Conservation (phyloP, 257 asterid species). For the Nemophila menziesii region DNA sequence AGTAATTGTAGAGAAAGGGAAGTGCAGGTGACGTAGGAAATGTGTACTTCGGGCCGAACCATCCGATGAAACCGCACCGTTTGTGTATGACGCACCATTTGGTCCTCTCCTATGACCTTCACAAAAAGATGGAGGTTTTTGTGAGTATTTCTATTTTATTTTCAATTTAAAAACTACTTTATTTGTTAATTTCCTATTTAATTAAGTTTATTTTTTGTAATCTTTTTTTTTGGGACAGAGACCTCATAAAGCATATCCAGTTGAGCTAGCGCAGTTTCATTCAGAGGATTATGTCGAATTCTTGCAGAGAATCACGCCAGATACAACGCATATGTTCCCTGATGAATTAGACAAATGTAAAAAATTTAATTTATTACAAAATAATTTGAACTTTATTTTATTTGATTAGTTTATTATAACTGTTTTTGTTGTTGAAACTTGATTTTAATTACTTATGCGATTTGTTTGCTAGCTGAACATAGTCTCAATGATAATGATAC, state of each 20-base stretch:
- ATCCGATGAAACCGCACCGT: conserved; percentile 99
- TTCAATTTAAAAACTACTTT: background rate
- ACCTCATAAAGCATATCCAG: conserved; percentile 96
- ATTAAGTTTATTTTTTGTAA: background rate
- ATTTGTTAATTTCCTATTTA: background rate
- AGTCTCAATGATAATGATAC: background rate
- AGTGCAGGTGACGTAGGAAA: conserved; percentile 93
- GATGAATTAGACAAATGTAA: conserved; percentile 66
- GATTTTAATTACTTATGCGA: background rate
- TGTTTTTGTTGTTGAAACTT: background rate
- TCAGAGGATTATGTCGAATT: conserved; percentile 94
- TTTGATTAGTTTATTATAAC: background rate
- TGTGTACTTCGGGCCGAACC: conserved; percentile 93
- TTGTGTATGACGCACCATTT: conserved; percentile 97
- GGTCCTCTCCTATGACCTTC: conserved; percentile 87
- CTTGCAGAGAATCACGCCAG: conserved; percentile 77
- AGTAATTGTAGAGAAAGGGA: background rate
- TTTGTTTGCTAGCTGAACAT: background rate
- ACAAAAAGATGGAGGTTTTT: conserved; percentile 92
- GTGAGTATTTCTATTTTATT: conserved; percentile 28
- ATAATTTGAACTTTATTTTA: background rate
- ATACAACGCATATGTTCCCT: conserved; percentile 42
- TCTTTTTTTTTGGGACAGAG: conserved; percentile 41
- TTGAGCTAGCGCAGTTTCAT: conserved; percentile 97
- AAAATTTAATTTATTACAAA: conserved; percentile 4